Evolutionary conservation across 345 rosid species (phyloP), one percentile per base, ranked within the genome.

Genomic region (Melastoma malabathricum): DNA sequence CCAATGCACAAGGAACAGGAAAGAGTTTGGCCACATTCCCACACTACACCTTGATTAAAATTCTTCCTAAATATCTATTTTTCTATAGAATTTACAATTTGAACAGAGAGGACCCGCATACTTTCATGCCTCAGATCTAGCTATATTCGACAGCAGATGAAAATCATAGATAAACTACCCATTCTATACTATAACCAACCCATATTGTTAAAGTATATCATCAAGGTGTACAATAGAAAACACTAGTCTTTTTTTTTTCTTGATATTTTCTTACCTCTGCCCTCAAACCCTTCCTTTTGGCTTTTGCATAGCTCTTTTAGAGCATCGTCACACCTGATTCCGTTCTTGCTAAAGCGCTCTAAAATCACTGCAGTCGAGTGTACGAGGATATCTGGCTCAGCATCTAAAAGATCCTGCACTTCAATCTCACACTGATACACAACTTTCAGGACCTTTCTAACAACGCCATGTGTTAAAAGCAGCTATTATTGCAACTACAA

Each of bases 221-320:
- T 22, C 38, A 31, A 31, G 38, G 38, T 2, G 10, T 31, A 31
- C 38, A 9, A 31, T 1, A 10, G 13, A 41, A 51, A 31, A 10
- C 7, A 50, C 39, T 13, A 9, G 25, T 13, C 20, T 18, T 2
- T 17, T 31, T 41, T 50, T 9, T 10, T 51, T 31, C 38, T 31
- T 31, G 38, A 5, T 20, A 14, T 13, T 60, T 18, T 45, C 54
- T 58, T 64, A 74, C 98, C 94, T 86, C 96, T 52, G 67, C 80
- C 46, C 57, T 76, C 57, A 82, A 73, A 59, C 98, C 96, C 62
- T 82, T 90, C 76, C 75, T 90, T 75, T 82, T 86, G 79, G 75
- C 75, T 90, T 75, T 82, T 86, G 79, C 95, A 90, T 7, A 86
- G 81, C 50, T 85, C 85, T 80, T 84, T 84, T 14, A 86, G 83